phyloP scores from a whole-genome alignment of 495 filamentous ascomycete genomes.

The Ascobolus immersus region DNA sequence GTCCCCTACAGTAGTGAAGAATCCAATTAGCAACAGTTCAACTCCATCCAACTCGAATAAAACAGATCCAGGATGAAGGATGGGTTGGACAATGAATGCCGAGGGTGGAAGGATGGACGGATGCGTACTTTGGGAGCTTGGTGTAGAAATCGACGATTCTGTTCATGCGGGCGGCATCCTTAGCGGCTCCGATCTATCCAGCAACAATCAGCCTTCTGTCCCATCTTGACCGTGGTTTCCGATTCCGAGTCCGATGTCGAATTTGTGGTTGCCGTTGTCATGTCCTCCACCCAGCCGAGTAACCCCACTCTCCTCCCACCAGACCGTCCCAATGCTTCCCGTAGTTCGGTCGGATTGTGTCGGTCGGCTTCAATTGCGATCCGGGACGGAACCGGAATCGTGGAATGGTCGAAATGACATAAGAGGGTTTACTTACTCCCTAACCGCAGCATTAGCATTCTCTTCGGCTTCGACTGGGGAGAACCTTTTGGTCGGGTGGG shows the following conservation, averaged over 20 bases:
- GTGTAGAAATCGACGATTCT: slow-evolving; percentile 95
- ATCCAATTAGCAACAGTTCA: not conserved
- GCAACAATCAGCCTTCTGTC: slow-evolving; percentile 1
- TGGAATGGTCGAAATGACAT: not conserved
- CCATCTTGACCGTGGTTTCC: too few relatives aligned
- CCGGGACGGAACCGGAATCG: not conserved
- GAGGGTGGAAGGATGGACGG: not conserved
- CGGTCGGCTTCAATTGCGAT: not conserved
- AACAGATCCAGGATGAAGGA: not conserved
- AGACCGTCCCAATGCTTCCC: too few relatives aligned
- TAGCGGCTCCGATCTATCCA: slow-evolving; percentile 47
- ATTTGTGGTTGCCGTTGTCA: too few relatives aligned
- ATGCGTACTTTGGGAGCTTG: slow-evolving; percentile 38
- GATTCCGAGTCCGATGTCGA: too few relatives aligned
- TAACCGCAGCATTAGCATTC: too few relatives aligned
- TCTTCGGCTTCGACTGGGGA: slow-evolving; percentile 2
- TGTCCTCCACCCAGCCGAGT: too few relatives aligned
- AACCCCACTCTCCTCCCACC: too few relatives aligned
- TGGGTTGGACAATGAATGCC: not conserved
- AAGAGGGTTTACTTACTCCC: slow-evolving; percentile 10
- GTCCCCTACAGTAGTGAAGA: slow-evolving; percentile 28
- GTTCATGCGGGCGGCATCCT: slow-evolving; percentile 88
- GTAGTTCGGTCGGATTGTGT: too few relatives aligned
- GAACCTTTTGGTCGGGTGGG: not conserved
- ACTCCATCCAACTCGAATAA: not conserved